These are phyloP conservation scores for Aspergillus fijiensis DNA, from an alignment of 2,329 filamentous ascomycete species.

Conservation along the genomic window DNA sequence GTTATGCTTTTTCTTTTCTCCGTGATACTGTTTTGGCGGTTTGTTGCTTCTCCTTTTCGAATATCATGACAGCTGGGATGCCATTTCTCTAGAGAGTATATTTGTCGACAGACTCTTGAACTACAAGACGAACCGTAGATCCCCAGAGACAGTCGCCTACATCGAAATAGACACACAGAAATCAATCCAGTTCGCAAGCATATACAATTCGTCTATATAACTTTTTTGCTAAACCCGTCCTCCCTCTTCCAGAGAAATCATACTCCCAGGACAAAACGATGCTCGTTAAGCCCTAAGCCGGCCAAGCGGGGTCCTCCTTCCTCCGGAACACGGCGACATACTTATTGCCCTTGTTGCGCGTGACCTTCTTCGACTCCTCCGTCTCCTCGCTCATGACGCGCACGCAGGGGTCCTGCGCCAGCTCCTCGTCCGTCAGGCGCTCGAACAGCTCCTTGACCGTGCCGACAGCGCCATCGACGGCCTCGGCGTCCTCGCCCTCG, in stretches of 20 bases:
- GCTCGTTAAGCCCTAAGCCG: background rate
- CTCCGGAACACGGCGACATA: constrained; percentile 87
- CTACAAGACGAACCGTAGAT: too few species aligned
- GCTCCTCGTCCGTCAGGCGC: constrained; percentile 60
- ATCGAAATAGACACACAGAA: too few species aligned
- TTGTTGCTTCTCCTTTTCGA: background rate
- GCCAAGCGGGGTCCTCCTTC: constrained; percentile 75
- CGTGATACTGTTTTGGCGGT: background rate
- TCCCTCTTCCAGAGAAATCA: background rate
- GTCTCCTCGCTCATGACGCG: constrained; percentile 71
- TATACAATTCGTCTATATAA: background rate
- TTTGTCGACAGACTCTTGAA: too few species aligned
- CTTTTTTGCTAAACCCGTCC: background rate
- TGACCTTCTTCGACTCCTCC: constrained; percentile 96
- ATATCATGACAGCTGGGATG: background rate
- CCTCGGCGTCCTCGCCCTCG: constrained; percentile 57
- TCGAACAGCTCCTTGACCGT: constrained; percentile 69
- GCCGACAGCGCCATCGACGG: constrained; percentile 83
- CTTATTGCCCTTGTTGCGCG: constrained; percentile 84
- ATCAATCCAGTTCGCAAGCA: background rate
- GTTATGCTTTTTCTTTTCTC: background rate
- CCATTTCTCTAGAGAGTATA: background rate
- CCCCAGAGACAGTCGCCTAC: too few species aligned
- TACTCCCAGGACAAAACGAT: too few species aligned
- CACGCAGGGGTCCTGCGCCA: constrained; percentile 59